Conservation (phyloP, 2,329 filamentous ascomycete genomes). For the Nigrospora oryzae region DNA sequence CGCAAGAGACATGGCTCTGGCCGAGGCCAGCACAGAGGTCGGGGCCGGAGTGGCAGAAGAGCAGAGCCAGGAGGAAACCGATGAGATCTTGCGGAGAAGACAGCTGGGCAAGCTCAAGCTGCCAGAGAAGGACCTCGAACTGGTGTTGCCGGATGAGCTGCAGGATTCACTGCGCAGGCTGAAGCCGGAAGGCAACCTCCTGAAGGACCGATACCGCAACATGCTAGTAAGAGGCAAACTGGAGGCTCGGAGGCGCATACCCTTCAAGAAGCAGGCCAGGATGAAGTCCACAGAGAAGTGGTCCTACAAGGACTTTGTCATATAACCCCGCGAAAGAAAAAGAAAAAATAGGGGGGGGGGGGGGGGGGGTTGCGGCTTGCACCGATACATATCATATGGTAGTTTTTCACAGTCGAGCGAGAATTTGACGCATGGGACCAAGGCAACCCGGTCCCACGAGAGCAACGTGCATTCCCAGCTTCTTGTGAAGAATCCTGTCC, state of each 20-base stretch:
- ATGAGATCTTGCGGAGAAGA: constrained; percentile 58
- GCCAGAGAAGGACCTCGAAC: constrained; percentile 71
- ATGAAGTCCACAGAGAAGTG: constrained; percentile 88
- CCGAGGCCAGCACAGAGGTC: constrained; percentile 23
- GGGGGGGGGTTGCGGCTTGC: too few species aligned
- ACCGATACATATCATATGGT: too few species aligned
- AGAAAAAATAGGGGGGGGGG: too few species aligned
- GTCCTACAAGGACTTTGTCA: constrained; percentile 88
- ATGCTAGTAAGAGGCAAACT: constrained; percentile 83
- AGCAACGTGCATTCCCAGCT: too few species aligned
- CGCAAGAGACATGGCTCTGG: constrained; percentile 44
- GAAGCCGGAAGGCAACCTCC: constrained; percentile 90
- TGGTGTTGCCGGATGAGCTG: constrained; percentile 76
- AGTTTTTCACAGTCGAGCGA: too few species aligned
- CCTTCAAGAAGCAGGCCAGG: constrained; percentile 76
- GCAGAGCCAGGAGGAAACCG: constrained; percentile 48
- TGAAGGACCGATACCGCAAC: constrained; percentile 87
- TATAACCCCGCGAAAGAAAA: constrained; percentile 23
- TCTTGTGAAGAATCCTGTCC: too few species aligned
- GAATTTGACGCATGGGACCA: too few species aligned
- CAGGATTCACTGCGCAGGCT: constrained; percentile 73
- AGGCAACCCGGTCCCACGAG: too few species aligned
- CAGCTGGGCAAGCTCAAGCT: constrained; percentile 67
- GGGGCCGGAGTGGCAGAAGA: constrained; percentile 20
- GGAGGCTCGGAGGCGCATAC: constrained; percentile 70